phyloP scores from a whole-genome alignment of 805 yeast species.

The Grigorovia jiainica region DNA sequence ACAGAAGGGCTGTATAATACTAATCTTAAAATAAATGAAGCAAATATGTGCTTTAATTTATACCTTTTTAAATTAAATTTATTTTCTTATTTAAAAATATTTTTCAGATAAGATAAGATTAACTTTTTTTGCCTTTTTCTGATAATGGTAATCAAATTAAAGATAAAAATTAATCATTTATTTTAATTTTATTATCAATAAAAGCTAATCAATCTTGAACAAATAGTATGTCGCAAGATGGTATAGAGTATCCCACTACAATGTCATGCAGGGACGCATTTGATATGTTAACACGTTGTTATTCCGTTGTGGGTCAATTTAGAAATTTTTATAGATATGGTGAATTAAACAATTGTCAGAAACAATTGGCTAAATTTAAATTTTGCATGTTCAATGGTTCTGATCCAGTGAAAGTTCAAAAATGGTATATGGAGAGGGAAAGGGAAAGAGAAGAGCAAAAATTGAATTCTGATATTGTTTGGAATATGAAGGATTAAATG shows the following conservation, averaged over 20 bases:
- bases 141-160: too few species aligned
- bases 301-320: slow-evolving; percentile 84
- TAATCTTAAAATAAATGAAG: too few species aligned
- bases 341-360: slow-evolving; percentile 58
- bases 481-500: slow-evolving; percentile 39
- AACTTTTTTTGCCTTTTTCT: too few species aligned
- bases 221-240: neutral
- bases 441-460: slow-evolving; percentile 45
- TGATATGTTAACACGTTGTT: slow-evolving; percentile 78
- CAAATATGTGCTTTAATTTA: too few species aligned
- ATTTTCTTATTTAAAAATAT: too few species aligned
- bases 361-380: slow-evolving; percentile 63
- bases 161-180: too few species aligned
- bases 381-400: slow-evolving; percentile 59
- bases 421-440: slow-evolving; percentile 56
- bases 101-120: too few species aligned
- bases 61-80: too few species aligned
- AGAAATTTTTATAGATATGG: slow-evolving; percentile 81
- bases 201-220: too few species aligned
- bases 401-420: slow-evolving; percentile 55
- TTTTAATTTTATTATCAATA: too few species aligned
- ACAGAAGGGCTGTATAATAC: too few species aligned
- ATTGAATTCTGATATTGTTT: slow-evolving; percentile 80
- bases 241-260: slow-evolving; percentile 28
- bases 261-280: slow-evolving; percentile 76